phyloP scores from a whole-genome alignment of 305 asterid genomes.

The Solanum hybrid region DNA sequence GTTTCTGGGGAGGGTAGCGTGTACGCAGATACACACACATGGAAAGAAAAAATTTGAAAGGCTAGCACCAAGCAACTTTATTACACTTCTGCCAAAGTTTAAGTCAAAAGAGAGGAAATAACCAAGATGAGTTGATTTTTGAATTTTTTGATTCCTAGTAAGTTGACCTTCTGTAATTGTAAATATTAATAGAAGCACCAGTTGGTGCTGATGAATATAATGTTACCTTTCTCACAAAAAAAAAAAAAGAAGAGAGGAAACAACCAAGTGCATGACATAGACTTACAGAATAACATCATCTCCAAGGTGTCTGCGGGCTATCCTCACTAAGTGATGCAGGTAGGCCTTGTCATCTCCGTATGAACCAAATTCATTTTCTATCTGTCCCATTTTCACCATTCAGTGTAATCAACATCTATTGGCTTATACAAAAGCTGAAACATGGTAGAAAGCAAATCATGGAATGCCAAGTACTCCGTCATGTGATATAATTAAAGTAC shows the following conservation, averaged over 20 bases:
- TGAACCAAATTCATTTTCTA: slow-evolving; percentile 96
- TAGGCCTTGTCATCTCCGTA: slow-evolving; percentile 81
- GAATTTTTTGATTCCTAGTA: background rate
- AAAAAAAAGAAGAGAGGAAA: background rate
- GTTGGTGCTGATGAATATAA: background rate
- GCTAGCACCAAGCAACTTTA: slow-evolving; percentile 4
- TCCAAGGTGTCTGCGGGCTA: slow-evolving; percentile 72
- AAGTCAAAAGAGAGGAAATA: background rate
- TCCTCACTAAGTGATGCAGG: slow-evolving; percentile 69
- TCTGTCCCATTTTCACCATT: slow-evolving; percentile 37
- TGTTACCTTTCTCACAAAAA: background rate
- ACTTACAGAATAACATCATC: slow-evolving; percentile 68
- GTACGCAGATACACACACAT: background rate
- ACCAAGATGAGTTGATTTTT: background rate
- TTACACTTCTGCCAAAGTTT: background rate
- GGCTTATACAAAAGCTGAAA: slow-evolving; percentile 7
- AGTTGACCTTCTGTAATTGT: background rate
- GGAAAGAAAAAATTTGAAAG: background rate
- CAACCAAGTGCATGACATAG: background rate
- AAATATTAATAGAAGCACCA: background rate
- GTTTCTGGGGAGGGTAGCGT: background rate
- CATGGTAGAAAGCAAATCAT: background rate
- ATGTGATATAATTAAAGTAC: background rate
- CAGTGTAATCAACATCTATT: slow-evolving; percentile 20
- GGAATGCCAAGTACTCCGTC: background rate